Conservation (phyloP, 2,329 filamentous ascomycete species). For the Ophiosphaerella herpotricha region DNA sequence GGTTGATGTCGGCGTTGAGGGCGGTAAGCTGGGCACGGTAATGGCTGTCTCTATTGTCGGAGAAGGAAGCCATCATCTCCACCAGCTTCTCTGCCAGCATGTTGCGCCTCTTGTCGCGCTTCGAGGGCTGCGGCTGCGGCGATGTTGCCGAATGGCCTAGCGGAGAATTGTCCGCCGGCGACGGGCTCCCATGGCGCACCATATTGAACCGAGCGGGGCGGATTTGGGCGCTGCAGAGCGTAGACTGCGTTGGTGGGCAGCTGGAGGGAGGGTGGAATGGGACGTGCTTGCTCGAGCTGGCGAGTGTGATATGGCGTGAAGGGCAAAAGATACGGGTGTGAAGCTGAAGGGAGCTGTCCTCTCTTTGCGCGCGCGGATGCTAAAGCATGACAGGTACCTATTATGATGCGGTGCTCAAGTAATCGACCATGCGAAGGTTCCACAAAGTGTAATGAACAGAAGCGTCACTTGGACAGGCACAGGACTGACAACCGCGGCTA, state of each 20-base stretch:
- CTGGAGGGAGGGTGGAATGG: not conserved
- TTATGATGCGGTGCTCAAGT: not conserved
- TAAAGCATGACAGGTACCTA: not conserved
- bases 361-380: not conserved
- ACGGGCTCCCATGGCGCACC: slow-evolving; percentile 46
- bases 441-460: not conserved
- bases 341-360: not conserved
- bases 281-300: not conserved
- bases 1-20: slow-evolving; percentile 86
- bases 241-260: not conserved
- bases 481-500: slow-evolving; percentile 2
- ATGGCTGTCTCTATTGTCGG: slow-evolving; percentile 77
- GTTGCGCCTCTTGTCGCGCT: slow-evolving; percentile 88
- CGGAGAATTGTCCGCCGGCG: slow-evolving; percentile 42
- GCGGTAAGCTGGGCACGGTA: slow-evolving; percentile 90
- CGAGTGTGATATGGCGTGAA: too few species aligned
- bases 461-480: slow-evolving; percentile 10
- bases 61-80: slow-evolving; percentile 76
- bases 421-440: not conserved
- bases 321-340: not conserved
- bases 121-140: slow-evolving; percentile 64
- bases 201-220: slow-evolving; percentile 19
- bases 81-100: slow-evolving; percentile 79
- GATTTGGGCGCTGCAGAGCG: not conserved
- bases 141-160: slow-evolving; percentile 47